Percentiles rank a stretch among this genome's conserved stretches.
Conservation (phyloP, 75 land plant genomes). For the Cryptomeria japonica region DNA sequence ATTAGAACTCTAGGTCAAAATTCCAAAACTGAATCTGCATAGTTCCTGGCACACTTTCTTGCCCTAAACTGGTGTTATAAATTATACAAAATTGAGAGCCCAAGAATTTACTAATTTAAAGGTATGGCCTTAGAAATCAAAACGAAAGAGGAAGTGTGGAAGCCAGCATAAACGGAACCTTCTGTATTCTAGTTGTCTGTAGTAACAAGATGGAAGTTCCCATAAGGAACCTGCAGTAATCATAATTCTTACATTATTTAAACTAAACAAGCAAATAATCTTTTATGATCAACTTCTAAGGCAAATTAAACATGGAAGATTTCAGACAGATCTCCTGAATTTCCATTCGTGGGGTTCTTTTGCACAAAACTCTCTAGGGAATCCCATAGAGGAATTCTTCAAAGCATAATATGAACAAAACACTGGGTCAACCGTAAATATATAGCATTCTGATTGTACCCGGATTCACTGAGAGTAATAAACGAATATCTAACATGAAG, state of each 20-base stretch:
- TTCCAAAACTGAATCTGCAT: no score
- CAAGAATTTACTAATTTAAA: not conserved
- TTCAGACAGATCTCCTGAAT: no score
- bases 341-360: not conserved
- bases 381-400: not conserved
- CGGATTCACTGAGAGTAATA: not conserved
- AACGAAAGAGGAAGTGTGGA: no score
- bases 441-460: not conserved
- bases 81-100: no score
- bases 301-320: not conserved
- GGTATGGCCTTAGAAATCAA: not conserved
- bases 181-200: not conserved
- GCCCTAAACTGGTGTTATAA: no score
- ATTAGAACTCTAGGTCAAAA: no score
- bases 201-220: not conserved
- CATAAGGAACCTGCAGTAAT: not conserved
- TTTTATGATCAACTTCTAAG: not conserved
- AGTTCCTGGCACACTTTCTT: no score
- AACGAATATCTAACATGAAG: constrained; percentile 1
- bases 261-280: not conserved
- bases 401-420: not conserved
- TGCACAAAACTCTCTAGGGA: not conserved
- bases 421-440: not conserved
- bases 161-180: not conserved
- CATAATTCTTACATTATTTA: not conserved